These are phyloP conservation scores for Datura wrightii DNA, from an alignment of 257 asterid species.

Conservation along the genomic window DNA sequence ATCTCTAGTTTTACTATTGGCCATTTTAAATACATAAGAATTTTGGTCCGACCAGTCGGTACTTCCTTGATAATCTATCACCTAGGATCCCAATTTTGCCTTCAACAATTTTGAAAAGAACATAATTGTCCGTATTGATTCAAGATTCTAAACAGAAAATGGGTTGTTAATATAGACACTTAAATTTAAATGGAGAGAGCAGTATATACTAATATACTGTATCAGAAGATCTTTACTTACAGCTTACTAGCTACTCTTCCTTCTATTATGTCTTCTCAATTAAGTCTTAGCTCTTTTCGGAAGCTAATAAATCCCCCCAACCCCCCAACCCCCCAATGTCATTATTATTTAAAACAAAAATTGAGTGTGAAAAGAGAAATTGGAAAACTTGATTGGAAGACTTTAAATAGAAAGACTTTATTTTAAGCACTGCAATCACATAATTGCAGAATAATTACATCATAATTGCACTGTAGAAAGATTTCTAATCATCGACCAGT, in stretches of 20 bases:
- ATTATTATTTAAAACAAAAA: background rate
- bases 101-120: background rate
- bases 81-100: constrained; percentile 21
- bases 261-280: no score
- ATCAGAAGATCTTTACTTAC: no score
- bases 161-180: no score
- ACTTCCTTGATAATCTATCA: constrained; percentile 19
- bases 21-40: background rate
- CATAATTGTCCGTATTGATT: no score
- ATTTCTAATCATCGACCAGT: background rate
- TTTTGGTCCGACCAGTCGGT: background rate
- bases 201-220: no score
- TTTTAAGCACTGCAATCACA: background rate
- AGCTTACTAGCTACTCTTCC: no score
- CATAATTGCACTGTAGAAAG: background rate
- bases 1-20: no score
- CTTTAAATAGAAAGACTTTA: background rate
- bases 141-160: no score
- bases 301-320: no score
- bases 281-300: no score
- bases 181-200: no score
- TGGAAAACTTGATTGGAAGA: no score
- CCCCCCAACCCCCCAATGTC: background rate
- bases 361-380: background rate
- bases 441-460: background rate